Evolutionary conservation across 306 rosid species (phyloP).

Genomic region (Dicorynia guianensis): DNA sequence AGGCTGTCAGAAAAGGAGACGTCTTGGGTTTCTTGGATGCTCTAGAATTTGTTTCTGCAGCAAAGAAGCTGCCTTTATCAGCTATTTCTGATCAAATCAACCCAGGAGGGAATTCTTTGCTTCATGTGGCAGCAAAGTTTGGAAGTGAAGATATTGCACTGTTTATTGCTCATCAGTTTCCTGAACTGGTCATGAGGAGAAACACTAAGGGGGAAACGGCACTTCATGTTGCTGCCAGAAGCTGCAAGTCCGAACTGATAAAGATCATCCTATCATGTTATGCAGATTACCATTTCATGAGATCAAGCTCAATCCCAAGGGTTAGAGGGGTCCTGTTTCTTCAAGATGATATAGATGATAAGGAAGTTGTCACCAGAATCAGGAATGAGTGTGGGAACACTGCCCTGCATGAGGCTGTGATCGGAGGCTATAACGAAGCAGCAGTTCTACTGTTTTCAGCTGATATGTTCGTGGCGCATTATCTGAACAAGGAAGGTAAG

Average conservation of each 20-base stretch:
- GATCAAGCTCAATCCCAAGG: background rate
- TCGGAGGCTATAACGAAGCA: background rate
- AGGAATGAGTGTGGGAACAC: background rate
- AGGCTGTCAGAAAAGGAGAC: background rate
- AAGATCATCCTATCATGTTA: background rate
- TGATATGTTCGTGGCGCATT: background rate
- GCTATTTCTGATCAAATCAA: background rate
- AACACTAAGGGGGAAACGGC: conserved; percentile 25
- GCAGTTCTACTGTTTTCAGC: background rate
- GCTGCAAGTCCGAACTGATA: background rate
- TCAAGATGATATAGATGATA: too few species aligned
- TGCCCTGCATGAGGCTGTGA: background rate
- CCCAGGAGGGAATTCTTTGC: conserved; percentile 28
- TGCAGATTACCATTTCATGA: background rate
- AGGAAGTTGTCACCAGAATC: background rate
- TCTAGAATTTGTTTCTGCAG: background rate
- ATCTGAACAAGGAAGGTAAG: background rate
- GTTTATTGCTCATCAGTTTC: background rate
- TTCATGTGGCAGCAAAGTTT: conserved; percentile 24
- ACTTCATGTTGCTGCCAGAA: conserved; percentile 31
- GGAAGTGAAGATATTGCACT: background rate
- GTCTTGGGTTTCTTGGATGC: background rate
- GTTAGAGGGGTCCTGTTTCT: too few species aligned
- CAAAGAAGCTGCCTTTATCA: background rate
- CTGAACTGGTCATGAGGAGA: background rate